Conservation (phyloP, 768 basidiomycete genomes). For the Russula foetens region DNA sequence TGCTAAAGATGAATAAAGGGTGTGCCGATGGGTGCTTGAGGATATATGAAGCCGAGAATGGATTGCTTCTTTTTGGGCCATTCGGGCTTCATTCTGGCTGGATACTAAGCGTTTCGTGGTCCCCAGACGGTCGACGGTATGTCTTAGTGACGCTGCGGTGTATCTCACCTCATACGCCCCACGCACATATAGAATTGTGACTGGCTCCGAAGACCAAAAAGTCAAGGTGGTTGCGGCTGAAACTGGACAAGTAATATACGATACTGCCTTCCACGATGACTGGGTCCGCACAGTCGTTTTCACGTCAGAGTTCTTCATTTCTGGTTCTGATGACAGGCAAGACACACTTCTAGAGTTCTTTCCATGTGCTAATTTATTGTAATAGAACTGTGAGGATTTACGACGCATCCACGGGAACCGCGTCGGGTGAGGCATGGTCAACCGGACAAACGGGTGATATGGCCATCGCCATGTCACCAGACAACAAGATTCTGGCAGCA, state of each 20-base stretch:
- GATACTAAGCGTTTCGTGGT: slow-evolving; percentile 23
- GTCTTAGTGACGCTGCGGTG: background rate
- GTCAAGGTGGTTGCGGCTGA: slow-evolving; percentile 7
- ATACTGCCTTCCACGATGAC: slow-evolving; percentile 9
- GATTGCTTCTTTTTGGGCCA: slow-evolving; percentile 11
- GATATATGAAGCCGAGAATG: slow-evolving; percentile 24
- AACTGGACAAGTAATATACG: background rate
- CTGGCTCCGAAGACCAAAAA: slow-evolving; percentile 8
- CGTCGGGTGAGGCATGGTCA: slow-evolving; percentile 1
- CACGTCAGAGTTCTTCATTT: background rate
- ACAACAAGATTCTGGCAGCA: slow-evolving; percentile 21
- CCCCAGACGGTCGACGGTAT: slow-evolving; percentile 21
- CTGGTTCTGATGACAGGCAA: slow-evolving; percentile 6
- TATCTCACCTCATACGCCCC: background rate
- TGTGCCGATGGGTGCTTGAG: slow-evolving; percentile 19
- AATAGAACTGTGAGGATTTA: slow-evolving; percentile 10
- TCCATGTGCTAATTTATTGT: background rate
- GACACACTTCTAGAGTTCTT: background rate
- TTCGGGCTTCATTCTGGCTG: slow-evolving; percentile 18
- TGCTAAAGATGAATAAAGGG: background rate
- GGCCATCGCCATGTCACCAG: slow-evolving; percentile 24
- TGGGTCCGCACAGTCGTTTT: slow-evolving; percentile 4
- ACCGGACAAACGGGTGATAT: slow-evolving; percentile 8
- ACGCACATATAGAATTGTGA: slow-evolving; percentile 3
- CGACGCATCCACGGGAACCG: slow-evolving; percentile 3